phyloP scores from a whole-genome alignment of 202 grass and related monocot species.

The Cymbopogon flexuosus region DNA sequence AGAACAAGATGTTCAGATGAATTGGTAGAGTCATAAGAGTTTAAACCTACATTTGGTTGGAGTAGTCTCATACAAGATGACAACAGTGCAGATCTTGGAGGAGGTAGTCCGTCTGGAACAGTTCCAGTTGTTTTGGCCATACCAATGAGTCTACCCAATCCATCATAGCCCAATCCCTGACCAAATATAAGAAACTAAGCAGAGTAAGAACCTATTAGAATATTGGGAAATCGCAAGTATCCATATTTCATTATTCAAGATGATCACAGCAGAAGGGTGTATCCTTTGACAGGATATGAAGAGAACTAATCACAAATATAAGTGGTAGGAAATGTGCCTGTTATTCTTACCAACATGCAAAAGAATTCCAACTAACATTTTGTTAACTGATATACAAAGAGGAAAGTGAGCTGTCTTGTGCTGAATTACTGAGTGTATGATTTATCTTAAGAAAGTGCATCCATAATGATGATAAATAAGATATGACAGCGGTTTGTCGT shows the following conservation, averaged over 20 bases:
- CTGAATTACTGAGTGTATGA: not conserved
- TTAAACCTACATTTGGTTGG: constrained; percentile 68
- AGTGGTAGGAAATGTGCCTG: not conserved
- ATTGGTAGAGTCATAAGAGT: not conserved
- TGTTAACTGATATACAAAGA: not conserved
- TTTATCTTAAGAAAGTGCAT: constrained; percentile 10
- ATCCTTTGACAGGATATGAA: constrained; percentile 2
- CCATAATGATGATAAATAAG: not conserved
- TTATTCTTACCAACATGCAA: not conserved
- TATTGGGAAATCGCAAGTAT: not conserved
- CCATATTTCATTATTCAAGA: constrained; percentile 14
- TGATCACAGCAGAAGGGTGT: not conserved
- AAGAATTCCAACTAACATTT: not conserved
- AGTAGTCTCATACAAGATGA: constrained; percentile 64
- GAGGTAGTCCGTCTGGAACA: constrained; percentile 68
- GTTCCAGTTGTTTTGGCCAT: constrained; percentile 63
- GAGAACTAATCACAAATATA: constrained; percentile 22
- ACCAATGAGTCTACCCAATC: constrained; percentile 64
- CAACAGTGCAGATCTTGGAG: constrained; percentile 55
- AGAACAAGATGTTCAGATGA: not conserved
- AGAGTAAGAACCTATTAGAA: constrained; percentile 7
- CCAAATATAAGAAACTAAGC: constrained; percentile 29
- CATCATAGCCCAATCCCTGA: constrained; percentile 62
- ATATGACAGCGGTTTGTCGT: not conserved
- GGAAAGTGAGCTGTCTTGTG: not conserved